Conservation (phyloP, 495 filamentous ascomycete species). For the Penicillium macrosclerotiorum region DNA sequence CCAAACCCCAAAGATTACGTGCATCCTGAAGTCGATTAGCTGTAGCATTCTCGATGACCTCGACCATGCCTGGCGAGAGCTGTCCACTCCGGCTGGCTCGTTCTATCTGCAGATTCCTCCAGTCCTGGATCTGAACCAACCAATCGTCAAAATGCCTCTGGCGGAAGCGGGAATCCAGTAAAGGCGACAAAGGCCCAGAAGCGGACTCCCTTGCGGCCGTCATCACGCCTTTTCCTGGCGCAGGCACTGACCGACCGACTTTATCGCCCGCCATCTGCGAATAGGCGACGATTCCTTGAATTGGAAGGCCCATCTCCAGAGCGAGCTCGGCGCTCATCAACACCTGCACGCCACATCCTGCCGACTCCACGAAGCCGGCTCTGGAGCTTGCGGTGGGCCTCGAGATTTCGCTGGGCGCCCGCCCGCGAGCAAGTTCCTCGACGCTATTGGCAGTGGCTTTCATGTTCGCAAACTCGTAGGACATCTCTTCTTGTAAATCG, state of each 20-base stretch:
- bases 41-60: slow-evolving; percentile 52
- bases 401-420: slow-evolving; percentile 91
- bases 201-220: slow-evolving; percentile 84
- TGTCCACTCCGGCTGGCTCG: no score
- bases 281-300: slow-evolving; percentile 83
- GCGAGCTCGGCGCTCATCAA: slow-evolving; percentile 93
- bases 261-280: slow-evolving; percentile 93
- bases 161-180: slow-evolving; percentile 90
- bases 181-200: slow-evolving; percentile 80
- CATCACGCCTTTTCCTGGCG: slow-evolving; percentile 88
- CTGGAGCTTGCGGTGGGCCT: slow-evolving; percentile 88
- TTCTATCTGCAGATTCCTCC: slow-evolving; percentile 90
- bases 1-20: not conserved
- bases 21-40: not conserved
- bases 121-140: slow-evolving; percentile 80
- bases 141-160: slow-evolving; percentile 84
- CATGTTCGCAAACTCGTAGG: slow-evolving; percentile 98
- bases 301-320: slow-evolving; percentile 93
- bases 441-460: slow-evolving; percentile 94
- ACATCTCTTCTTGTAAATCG: slow-evolving; percentile 95
- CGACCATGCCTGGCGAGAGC: no score
- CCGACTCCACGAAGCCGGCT: slow-evolving; percentile 96
- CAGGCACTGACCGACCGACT: slow-evolving; percentile 91
- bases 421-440: slow-evolving; percentile 86
- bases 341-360: slow-evolving; percentile 91